Evolutionary conservation across 306 rosid genomes (phyloP), one percentile per base, ranked within the genome.

Genomic region (Dalbergia cochinchinensis): DNA sequence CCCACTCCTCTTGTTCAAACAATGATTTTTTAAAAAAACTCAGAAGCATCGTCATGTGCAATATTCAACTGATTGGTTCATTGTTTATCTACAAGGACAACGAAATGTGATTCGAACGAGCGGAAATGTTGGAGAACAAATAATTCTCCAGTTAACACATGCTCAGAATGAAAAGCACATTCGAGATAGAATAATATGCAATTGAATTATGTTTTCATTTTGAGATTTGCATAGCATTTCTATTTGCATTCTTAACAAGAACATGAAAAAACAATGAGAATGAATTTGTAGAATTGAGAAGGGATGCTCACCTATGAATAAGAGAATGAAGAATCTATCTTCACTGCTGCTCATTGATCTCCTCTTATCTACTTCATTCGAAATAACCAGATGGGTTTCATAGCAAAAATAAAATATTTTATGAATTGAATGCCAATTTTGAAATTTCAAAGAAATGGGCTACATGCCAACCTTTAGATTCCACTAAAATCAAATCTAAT

Each of bases 151-250:
- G 5, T 54, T 5, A 10, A 71, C 6, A 64, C 0, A 15, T 37
- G 64, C 14, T 33, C 12, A n/a, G n/a, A 73, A 65, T 26, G 47
- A 80, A 73, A 65, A n/a, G 69, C 41, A 7, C 9, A 47, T 51
- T 7, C 34, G 65, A 59, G 37, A 73, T 18, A 26, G 9, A 26
- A 18, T 75, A 79, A 8, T 55, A 39, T 66, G 12, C 20, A 55
- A 31, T 5, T n/a, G 59, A 55, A 14, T 33, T 11, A 31, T 5
- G 48, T 33, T 14, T 15, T 22, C 8, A 69, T 54, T 53, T 42
- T 33, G 64, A 63, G 78, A 77, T 54, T 31, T 20, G 16, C n/a
- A 54, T 42, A 7, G 69, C 20, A 69, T 51, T 50, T 42, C 73
- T 7, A 14, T 15, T 51, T 14, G 58, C 19, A 19, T 51, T 15